phyloP scores from a whole-genome alignment of 1,284 basidiomycete species.

The Marasmius oreades region DNA sequence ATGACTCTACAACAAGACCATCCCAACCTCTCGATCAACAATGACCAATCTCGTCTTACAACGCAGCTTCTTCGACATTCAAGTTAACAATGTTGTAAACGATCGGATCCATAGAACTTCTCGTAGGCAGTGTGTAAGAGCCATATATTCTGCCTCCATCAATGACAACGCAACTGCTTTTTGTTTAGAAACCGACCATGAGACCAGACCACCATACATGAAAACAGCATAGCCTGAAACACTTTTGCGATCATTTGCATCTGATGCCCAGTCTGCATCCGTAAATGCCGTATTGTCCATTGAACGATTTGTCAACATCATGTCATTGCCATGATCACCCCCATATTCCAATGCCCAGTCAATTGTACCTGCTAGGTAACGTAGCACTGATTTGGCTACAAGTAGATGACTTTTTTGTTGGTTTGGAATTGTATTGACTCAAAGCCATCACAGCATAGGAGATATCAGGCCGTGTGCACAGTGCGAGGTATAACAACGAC shows the following conservation, averaged over 20 bases:
- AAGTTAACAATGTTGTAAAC: too few relatives aligned
- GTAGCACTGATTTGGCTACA: constrained; percentile 1
- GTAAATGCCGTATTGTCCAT: constrained; percentile 1
- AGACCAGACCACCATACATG: constrained; percentile 7
- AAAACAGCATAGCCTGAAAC: constrained; percentile 18
- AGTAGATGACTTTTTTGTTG: neutral
- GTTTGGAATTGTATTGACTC: constrained; percentile 3
- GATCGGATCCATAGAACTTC: constrained; percentile 12
- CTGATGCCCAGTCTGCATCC: constrained; percentile 18
- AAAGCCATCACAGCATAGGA: constrained; percentile 1
- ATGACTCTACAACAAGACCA: too few relatives aligned
- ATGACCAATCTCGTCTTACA: too few relatives aligned
- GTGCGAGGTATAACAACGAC: neutral
- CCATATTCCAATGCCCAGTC: constrained; percentile 7
- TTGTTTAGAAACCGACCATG: constrained; percentile 17
- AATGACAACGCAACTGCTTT: constrained; percentile 14
- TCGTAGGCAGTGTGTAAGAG: neutral
- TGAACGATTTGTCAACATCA: neutral
- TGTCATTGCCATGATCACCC: neutral
- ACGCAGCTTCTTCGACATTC: too few relatives aligned
- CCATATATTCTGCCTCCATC: constrained; percentile 9
- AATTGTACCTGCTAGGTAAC: constrained; percentile 1
- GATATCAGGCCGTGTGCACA: constrained; percentile 1
- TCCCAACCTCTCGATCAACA: too few relatives aligned
- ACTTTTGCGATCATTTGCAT: constrained; percentile 7